These are phyloP conservation scores for Byssothecium circinans DNA, from an alignment of 2,329 filamentous ascomycete genomes.

Conservation along the genomic window DNA sequence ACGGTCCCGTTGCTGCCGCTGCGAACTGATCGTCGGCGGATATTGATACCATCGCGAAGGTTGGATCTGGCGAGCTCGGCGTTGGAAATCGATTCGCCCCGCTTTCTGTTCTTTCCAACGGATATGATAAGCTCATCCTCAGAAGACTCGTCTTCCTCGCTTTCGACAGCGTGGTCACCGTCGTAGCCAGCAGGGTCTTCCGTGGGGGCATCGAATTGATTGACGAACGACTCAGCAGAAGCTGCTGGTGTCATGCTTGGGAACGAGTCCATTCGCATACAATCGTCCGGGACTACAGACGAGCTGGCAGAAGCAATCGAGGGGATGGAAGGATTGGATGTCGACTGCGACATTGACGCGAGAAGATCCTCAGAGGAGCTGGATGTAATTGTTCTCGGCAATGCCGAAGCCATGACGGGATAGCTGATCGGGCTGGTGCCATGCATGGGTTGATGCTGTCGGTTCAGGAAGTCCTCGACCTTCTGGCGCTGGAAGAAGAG, in stretches of 20 bases:
- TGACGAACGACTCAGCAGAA: constrained; percentile 43
- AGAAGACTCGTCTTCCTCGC: constrained; percentile 44
- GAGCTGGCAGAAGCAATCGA: constrained; percentile 54
- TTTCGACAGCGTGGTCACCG: constrained; percentile 46
- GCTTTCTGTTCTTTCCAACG: constrained; percentile 38
- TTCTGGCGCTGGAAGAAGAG: constrained; percentile 29
- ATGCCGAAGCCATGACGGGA: constrained; percentile 19
- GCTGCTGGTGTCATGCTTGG: constrained; percentile 25
- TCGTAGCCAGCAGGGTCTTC: constrained; percentile 45
- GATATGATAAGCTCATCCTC: constrained; percentile 47
- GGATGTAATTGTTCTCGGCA: constrained; percentile 38
- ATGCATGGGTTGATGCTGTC: constrained; percentile 35
- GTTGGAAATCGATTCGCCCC: constrained; percentile 44
- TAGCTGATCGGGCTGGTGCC: constrained; percentile 46
- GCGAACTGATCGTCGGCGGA: constrained; percentile 46
- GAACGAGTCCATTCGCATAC: constrained; percentile 20
- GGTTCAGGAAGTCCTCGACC: constrained; percentile 33
- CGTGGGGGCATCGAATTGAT: constrained; percentile 25
- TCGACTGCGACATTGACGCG: constrained; percentile 53
- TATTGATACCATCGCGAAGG: constrained; percentile 25
- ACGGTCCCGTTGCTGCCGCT: constrained; percentile 55
- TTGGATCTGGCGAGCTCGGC: constrained; percentile 39
- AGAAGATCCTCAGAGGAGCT: constrained; percentile 54
- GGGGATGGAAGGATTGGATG: constrained; percentile 55
- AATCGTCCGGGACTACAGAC: constrained; percentile 45